Evolutionary conservation across 352 stramenopile genomes (phyloP).

Genomic region (Phytophthora chlamydospora): DNA sequence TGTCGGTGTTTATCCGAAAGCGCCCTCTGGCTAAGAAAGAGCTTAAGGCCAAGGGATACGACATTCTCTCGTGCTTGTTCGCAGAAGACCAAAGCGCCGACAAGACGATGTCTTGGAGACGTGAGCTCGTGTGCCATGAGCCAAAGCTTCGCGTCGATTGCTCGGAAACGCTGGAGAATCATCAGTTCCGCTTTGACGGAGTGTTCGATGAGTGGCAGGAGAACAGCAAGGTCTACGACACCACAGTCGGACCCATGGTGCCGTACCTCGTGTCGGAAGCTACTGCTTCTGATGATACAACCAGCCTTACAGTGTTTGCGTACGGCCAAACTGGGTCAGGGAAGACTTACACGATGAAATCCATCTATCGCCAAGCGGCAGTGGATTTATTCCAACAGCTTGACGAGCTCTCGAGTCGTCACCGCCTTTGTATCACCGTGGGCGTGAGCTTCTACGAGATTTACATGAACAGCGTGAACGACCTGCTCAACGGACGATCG

Average conservation of each 20-base stretch:
- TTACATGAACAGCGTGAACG: constrained; percentile 95
- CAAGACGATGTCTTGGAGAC: constrained; percentile 22
- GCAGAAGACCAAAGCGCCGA: constrained; percentile 8
- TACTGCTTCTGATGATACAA: constrained; percentile 26
- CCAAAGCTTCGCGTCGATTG: constrained; percentile 78
- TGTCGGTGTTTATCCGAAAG: constrained; percentile 77
- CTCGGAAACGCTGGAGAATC: constrained; percentile 71
- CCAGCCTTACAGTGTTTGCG: constrained; percentile 93
- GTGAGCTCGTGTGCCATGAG: constrained; percentile 72
- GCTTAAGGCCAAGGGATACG: constrained; percentile 69
- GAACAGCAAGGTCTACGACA: constrained; percentile 93
- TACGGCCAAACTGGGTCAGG: constrained; percentile 97
- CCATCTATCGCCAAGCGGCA: constrained; percentile 67
- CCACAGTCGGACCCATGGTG: constrained; percentile 63
- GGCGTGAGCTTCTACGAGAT: constrained; percentile 97
- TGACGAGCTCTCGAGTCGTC: constrained; percentile 20
- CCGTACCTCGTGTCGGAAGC: constrained; percentile 44
- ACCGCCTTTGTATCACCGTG: constrained; percentile 57
- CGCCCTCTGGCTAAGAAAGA: constrained; percentile 72
- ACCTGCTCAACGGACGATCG: constrained; percentile 91
- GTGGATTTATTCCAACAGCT: constrained; percentile 65
- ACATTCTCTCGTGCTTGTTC: constrained; percentile 63
- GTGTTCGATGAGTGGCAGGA: constrained; percentile 93
- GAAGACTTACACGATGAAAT: constrained; percentile 95
- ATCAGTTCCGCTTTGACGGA: constrained; percentile 75